Base-by-base conservation (phyloP, 2,329 filamentous ascomycete genomes). In the Trichoderma hamatum region DNA sequence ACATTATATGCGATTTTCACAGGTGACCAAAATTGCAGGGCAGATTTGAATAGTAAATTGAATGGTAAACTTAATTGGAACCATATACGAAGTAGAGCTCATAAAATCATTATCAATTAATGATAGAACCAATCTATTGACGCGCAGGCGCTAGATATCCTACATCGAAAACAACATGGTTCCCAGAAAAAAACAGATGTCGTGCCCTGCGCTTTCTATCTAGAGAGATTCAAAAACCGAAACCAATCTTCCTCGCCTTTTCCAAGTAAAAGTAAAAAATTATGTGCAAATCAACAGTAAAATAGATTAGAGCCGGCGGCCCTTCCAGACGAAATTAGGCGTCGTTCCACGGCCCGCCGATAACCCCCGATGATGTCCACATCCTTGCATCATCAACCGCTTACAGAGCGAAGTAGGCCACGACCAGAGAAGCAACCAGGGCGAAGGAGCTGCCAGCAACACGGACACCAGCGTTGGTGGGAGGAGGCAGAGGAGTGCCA, bases 351-450 rank as follows among this genome's bases (percentile, higher is more conserved):
- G 26, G 24, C 61, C 49, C 49, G 36, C 63, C 52, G 39, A 28
- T 51, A 66, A 19, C 19, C 63, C 19, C 13, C 26, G 56, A 66
- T n/a, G 56, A 58, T 11, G 30, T 39, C 32, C 32, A 55, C 52
- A 46, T 58, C 49, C 16, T 24, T 39, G 9, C 55, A 69, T 65
- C 62, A 67, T 67, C 65, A 10, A 6, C 28, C 59, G 67, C 75
- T 83, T 81, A 85, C 76, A 84, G 76, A 74, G 80, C 82, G 62
- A 84, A 71, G 71, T 79, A 71, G 70, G 82, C 82, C 70, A 81
- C 76, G 70, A 79, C 78, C 30, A 83, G 73, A 73, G 79, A 81
- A 72, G 76, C 81, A 68, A 82, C 60, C 28, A 81, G 71, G 70
- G 79, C 80, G 62, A 83, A 61, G 46, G 80, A 78, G 72, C 78